phyloP scores from a whole-genome alignment of 495 filamentous ascomycete genomes.

The Hypoxylon rickii region DNA sequence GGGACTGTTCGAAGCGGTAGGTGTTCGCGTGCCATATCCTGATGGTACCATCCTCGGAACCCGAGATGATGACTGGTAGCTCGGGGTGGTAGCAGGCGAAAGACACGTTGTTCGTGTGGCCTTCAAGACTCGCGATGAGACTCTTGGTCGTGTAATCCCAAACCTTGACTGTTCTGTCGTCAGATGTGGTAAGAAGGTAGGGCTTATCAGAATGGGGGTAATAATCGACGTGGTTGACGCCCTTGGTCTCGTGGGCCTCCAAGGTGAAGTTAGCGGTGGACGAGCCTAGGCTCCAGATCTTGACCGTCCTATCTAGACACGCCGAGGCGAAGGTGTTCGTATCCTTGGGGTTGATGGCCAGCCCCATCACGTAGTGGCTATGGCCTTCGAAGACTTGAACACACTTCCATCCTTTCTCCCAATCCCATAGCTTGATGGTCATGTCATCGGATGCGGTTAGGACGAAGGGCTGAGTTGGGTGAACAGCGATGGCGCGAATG shows the following conservation, averaged over 20 bases:
- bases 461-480: slow-evolving; percentile 94
- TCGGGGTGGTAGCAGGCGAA: slow-evolving; percentile 99
- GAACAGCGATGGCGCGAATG: slow-evolving; percentile 96
- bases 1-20: slow-evolving; percentile 90
- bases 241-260: slow-evolving; percentile 97
- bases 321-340: slow-evolving; percentile 97
- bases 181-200: slow-evolving; percentile 94
- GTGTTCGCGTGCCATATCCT: slow-evolving; percentile 95
- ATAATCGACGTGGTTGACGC: slow-evolving; percentile 97
- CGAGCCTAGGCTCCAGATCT: slow-evolving; percentile 97
- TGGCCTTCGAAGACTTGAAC: slow-evolving; percentile 99
- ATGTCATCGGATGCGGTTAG: slow-evolving; percentile 98
- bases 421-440: slow-evolving; percentile 99
- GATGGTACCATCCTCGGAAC: slow-evolving; percentile 93
- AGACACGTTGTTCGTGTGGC: slow-evolving; percentile 98
- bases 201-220: slow-evolving; percentile 97
- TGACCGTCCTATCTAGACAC: slow-evolving; percentile 94
- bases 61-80: slow-evolving; percentile 96
- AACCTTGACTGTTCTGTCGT: slow-evolving; percentile 91
- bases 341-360: slow-evolving; percentile 99
- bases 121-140: slow-evolving; percentile 93
- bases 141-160: slow-evolving; percentile 99
- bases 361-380: slow-evolving; percentile 97
- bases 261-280: slow-evolving; percentile 90
- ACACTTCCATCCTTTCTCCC: slow-evolving; percentile 98